Percentiles rank a stretch among this genome's conserved stretches.
phyloP scores from a whole-genome alignment of 495 filamentous ascomycete genomes.

The Astrothelium subdiscretum region DNA sequence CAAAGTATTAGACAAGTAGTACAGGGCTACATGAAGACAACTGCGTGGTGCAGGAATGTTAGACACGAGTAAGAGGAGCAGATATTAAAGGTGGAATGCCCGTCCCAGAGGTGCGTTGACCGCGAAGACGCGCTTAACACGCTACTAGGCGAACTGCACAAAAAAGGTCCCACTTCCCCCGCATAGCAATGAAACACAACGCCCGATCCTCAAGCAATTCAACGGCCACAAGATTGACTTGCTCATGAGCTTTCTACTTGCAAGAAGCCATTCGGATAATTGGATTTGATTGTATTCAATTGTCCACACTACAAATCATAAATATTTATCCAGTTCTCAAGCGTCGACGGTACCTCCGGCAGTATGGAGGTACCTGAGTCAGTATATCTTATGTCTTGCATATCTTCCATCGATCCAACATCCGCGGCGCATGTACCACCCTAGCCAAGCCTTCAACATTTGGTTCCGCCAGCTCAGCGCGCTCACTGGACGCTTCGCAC shows the following conservation, averaged over 20 bases:
- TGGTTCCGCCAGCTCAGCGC: not conserved
- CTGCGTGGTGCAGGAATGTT: not conserved
- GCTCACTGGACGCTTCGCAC: not conserved
- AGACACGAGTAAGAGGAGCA: not conserved
- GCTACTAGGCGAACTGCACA: constrained; percentile 3
- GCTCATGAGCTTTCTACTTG: not conserved
- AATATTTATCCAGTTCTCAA: too few relatives aligned
- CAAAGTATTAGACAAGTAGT: not conserved
- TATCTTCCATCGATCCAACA: not conserved
- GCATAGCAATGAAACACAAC: constrained; percentile 1
- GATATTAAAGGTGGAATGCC: constrained; percentile 1
- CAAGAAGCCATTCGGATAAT: too few relatives aligned
- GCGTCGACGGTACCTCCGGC: too few relatives aligned
- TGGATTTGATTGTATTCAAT: too few relatives aligned
- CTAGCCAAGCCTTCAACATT: not conserved
- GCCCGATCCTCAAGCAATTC: not conserved
- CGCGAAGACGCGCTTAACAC: constrained; percentile 1
- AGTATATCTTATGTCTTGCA: constrained; percentile 1
- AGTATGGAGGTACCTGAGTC: too few relatives aligned
- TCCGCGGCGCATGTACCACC: not conserved
- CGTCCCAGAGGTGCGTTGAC: constrained; percentile 1
- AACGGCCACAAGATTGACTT: not conserved
- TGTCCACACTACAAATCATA: too few relatives aligned
- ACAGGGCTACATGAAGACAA: not conserved
- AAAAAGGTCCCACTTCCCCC: not conserved